phyloP scores from a whole-genome alignment of 2,329 filamentous ascomycete species.

The Fusarium sp. region DNA sequence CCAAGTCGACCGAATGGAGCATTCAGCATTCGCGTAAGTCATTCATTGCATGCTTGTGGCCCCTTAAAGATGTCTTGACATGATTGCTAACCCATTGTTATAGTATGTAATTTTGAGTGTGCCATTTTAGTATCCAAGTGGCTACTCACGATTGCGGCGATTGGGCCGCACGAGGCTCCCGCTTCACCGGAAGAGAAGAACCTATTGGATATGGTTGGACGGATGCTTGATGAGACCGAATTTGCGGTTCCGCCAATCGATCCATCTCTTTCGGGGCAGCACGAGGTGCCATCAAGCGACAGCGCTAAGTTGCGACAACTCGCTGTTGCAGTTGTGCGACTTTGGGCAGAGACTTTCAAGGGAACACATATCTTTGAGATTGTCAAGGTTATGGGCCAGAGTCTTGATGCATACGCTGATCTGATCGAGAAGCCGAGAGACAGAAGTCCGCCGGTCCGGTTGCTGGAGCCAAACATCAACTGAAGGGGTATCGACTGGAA shows the following conservation, averaged over 20 bases:
- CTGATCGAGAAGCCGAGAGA: conserved; percentile 64
- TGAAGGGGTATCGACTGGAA: not conserved
- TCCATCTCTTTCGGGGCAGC: conserved; percentile 58
- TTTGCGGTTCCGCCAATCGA: conserved; percentile 67
- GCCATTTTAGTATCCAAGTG: conserved; percentile 69
- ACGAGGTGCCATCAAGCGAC: conserved; percentile 58
- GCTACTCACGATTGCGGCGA: conserved; percentile 64
- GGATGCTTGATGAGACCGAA: conserved; percentile 70
- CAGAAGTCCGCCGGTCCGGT: conserved; percentile 47
- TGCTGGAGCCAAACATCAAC: conserved; percentile 37
- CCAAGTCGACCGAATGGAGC: conserved; percentile 70
- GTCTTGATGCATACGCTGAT: conserved; percentile 66
- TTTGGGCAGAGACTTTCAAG: conserved; percentile 71
- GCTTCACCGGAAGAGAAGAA: conserved; percentile 62
- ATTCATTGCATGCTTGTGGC: conserved; percentile 16
- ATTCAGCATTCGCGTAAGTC: conserved; percentile 68
- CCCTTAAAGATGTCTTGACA: not conserved
- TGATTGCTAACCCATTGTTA: conserved; percentile 21
- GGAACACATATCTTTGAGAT: conserved; percentile 69
- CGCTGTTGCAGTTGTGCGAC: conserved; percentile 64
- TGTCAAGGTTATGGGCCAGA: conserved; percentile 65
- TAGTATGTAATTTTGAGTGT: conserved; percentile 69
- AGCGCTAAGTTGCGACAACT: conserved; percentile 63
- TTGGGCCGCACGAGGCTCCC: conserved; percentile 60
- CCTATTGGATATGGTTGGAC: conserved; percentile 64